A percentile compares a stretch with the other conserved stretches of the same genome.
phyloP scores from a whole-genome alignment of 108 stramenopile species.

The Skeletonema marinoi region DNA sequence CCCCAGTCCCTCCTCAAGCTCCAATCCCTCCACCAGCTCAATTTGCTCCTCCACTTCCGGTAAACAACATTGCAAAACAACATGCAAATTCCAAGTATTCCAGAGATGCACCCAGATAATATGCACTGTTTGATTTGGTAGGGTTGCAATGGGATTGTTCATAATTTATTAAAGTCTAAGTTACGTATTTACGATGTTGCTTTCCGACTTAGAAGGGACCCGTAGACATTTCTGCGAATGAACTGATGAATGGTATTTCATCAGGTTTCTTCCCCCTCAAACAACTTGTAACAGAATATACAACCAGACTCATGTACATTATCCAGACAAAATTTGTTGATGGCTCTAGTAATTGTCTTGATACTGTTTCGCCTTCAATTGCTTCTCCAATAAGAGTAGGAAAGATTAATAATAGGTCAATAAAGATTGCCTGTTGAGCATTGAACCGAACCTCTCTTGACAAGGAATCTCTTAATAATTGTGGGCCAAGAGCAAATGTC shows the following conservation, averaged over 20 bases:
- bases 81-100: background rate
- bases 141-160: background rate
- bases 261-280: slow-evolving; percentile 72
- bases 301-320: slow-evolving; percentile 50
- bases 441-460: slow-evolving; percentile 77
- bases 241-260: slow-evolving; percentile 72
- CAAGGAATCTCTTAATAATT: slow-evolving; percentile 42
- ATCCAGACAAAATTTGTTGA: slow-evolving; percentile 76
- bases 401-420: slow-evolving; percentile 74
- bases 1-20: background rate
- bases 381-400: slow-evolving; percentile 67
- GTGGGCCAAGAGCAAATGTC: slow-evolving; percentile 63
- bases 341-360: slow-evolving; percentile 55
- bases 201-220: slow-evolving; percentile 60
- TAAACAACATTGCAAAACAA: background rate
- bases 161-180: slow-evolving; percentile 2
- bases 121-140: background rate
- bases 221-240: slow-evolving; percentile 55
- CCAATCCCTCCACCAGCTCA: background rate
- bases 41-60: background rate
- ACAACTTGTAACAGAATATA: slow-evolving; percentile 66
- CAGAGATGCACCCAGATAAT: background rate
- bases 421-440: slow-evolving; percentile 82
- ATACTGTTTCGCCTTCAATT: slow-evolving; percentile 40
- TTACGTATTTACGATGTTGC: background rate